Conservation (phyloP, 2,329 filamentous ascomycete genomes). For the Ophiostoma perfectum region DNA sequence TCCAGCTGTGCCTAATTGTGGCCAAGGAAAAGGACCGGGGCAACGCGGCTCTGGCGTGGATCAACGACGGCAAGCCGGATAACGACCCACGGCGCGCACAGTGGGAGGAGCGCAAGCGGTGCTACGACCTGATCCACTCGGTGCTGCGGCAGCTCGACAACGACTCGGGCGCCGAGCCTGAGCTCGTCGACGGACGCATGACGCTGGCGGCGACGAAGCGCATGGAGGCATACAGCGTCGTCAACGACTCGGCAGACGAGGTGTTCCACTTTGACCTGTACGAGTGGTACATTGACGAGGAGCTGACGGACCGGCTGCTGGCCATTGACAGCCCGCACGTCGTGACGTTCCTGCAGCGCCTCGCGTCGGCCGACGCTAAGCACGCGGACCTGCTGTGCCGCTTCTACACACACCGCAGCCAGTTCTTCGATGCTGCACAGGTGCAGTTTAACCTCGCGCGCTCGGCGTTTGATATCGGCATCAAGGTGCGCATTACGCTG, state of each 20-base stretch:
- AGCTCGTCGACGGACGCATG: slow-evolving; percentile 69
- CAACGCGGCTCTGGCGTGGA: slow-evolving; percentile 77
- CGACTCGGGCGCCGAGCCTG: slow-evolving; percentile 61
- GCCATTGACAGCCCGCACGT: slow-evolving; percentile 81
- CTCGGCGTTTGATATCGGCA: slow-evolving; percentile 68
- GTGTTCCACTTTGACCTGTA: slow-evolving; percentile 96
- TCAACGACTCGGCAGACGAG: slow-evolving; percentile 82
- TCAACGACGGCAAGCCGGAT: slow-evolving; percentile 72
- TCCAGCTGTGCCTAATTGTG: slow-evolving; percentile 77
- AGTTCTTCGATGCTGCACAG: slow-evolving; percentile 79
- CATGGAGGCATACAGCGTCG: slow-evolving; percentile 82
- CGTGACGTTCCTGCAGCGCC: slow-evolving; percentile 74
- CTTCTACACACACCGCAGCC: slow-evolving; percentile 79
- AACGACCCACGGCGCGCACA: slow-evolving; percentile 63
- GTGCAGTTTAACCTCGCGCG: slow-evolving; percentile 80
- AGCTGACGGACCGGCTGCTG: slow-evolving; percentile 79
- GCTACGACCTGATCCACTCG: slow-evolving; percentile 83
- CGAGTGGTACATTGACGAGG: slow-evolving; percentile 88
- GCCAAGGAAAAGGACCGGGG: slow-evolving; percentile 81
- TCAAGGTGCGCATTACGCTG: slow-evolving; percentile 82
- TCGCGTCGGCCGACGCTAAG: slow-evolving; percentile 63
- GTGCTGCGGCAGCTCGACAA: slow-evolving; percentile 73
- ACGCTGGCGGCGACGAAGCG: slow-evolving; percentile 73
- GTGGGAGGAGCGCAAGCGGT: slow-evolving; percentile 67
- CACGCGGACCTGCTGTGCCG: slow-evolving; percentile 90